Base-by-base conservation (phyloP, 192 early-diverging fungal species). In the Podila verticillata region DNA sequence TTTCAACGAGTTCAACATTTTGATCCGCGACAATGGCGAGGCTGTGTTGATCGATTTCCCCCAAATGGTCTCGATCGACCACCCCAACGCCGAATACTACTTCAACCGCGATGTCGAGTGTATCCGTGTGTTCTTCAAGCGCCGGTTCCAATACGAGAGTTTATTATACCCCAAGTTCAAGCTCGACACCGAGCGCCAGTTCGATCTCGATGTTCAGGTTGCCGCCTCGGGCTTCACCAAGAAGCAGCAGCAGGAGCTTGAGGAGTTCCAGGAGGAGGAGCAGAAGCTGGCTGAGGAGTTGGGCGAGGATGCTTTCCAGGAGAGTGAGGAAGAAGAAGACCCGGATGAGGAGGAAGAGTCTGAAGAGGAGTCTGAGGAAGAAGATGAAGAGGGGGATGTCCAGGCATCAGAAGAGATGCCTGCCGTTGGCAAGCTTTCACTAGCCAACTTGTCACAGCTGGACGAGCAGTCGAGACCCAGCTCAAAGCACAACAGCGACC, bases 1-100 rank as follows among this genome's bases (percentile, higher is more conserved):
- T 83, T 99, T 99, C 73, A 99, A 99, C 89, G 98, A 99, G 72
- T 99, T 99, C 85, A 99, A 99, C 84, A 91, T 99, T 49, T 86
- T 99, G 75, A 87, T 99, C 61, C 88, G 88, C 49, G 92, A 92
- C 39, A 84, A 89, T 70, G 95, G 94, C 22, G 82, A 89, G 2
- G 97, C 98, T 19, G 84, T 98, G 9, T 84, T 99, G 51, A 99
- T 99, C 65, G 98, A 99, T 88, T 99, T 99, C 71, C 98, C 98
- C 3, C 98, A 99, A 83, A 99, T 99, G 98, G 96, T 99, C 22
- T 99, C 97, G 19, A 99, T 94, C 1, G 94, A 93, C 20, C 98
- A 99, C 69, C 66, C 87, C 13, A 99, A 99, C 75, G 98, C 97
- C 22, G 96, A 99, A 86, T 93, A 85, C 84, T 93, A 99, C 81